Evolutionary conservation across 495 filamentous ascomycete genomes (phyloP).

Genomic region (Neurospora tetraspora): DNA sequence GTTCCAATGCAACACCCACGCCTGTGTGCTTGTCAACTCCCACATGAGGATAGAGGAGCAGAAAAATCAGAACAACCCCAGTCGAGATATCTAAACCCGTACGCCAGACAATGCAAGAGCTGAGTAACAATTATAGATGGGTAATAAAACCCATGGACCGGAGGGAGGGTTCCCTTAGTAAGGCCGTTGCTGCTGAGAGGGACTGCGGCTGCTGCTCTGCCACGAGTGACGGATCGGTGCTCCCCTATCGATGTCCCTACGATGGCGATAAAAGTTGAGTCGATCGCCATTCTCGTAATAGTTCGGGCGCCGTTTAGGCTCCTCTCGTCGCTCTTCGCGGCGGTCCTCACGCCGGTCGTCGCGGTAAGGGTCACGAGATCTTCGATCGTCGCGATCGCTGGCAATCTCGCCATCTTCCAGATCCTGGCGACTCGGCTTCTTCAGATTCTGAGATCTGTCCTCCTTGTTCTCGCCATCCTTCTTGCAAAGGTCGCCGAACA

Average conservation of each 20-base stretch:
- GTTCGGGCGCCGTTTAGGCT: constrained; percentile 17
- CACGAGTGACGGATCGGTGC: constrained; percentile 19
- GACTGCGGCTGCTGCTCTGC: constrained; percentile 21
- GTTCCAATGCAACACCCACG: neutral
- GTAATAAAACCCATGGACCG: neutral
- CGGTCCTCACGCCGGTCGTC: constrained; percentile 21
- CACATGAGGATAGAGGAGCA: neutral
- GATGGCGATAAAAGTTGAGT: constrained; percentile 25
- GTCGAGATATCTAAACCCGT: constrained; percentile 1
- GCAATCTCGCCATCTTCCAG: constrained; percentile 27
- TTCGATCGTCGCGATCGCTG: constrained; percentile 25
- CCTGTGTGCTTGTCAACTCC: neutral
- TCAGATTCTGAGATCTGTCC: constrained; percentile 7
- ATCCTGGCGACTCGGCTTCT: constrained; percentile 14
- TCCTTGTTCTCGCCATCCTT: constrained; percentile 20
- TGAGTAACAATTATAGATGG: constrained; percentile 9
- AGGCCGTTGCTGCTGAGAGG: constrained; percentile 19
- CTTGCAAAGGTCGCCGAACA: constrained; percentile 34
- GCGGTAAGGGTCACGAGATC: constrained; percentile 27
- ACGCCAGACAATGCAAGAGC: constrained; percentile 15
- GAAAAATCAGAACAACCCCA: neutral
- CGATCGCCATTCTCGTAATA: constrained; percentile 26
- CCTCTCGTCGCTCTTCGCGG: constrained; percentile 23
- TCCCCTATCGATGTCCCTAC: constrained; percentile 16
- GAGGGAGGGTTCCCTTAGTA: constrained; percentile 7